A percentile compares a stretch with the other conserved stretches of the same genome.
phyloP scores from a whole-genome alignment of 2,329 filamentous ascomycete species.

The Pseudopithomyces chartarum region DNA sequence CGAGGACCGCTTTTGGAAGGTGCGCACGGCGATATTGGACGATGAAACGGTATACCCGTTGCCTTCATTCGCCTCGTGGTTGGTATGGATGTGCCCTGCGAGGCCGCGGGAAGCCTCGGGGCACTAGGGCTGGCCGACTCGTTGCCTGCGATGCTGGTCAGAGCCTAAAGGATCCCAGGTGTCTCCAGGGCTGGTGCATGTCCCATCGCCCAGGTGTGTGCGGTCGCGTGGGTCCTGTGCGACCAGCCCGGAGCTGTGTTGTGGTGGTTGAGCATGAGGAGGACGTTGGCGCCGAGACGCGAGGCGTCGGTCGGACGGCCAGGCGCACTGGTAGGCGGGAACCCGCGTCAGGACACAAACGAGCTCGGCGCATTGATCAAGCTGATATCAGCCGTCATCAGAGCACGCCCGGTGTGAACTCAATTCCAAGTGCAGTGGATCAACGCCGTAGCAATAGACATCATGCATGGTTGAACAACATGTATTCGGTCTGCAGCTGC shows the following conservation, averaged over 20 bases:
- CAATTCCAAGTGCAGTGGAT: neutral
- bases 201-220: neutral
- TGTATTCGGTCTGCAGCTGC: neutral
- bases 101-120: neutral
- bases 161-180: neutral
- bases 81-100: neutral
- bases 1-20: neutral
- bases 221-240: constrained; percentile 1
- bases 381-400: neutral
- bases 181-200: neutral
- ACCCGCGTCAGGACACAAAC: neutral
- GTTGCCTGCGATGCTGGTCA: neutral
- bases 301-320: neutral
- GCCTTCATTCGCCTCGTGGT: constrained; percentile 4
- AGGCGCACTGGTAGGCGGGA: neutral
- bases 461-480: neutral
- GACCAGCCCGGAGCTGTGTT: neutral
- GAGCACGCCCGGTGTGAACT: constrained; percentile 5
- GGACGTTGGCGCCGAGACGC: neutral
- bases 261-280: neutral
- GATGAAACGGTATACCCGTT: neutral
- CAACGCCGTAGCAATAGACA: neutral
- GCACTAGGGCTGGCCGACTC: neutral
- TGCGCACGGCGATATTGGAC: neutral
- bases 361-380: neutral